Evolutionary conservation across 768 basidiomycete species (phyloP), one percentile per base, ranked within the genome.

Genomic region (Leccinum aurantiacum): DNA sequence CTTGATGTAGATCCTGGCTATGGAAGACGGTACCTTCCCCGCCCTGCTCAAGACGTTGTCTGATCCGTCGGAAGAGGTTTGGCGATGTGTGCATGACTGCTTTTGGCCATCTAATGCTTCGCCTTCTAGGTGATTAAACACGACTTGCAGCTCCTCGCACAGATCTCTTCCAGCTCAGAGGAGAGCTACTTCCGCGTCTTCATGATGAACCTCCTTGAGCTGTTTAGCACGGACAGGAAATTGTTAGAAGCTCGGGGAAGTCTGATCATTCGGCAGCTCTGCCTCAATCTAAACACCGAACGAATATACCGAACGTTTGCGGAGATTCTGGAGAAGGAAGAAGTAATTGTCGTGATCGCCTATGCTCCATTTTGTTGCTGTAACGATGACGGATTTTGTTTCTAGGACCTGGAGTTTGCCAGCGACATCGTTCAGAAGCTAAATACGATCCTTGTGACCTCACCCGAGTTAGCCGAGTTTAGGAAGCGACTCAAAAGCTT

Each of bases 341-440:
- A 98, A 78, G 95, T 94, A 63, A 54, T 82, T 82, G 70, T 1
- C 51, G 3, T 49, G 8, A 15, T 11, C 19, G 50, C 22, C 56
- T 4, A 27, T 6, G 17, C 29, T 50, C 19, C 38, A 19, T 22
- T 19, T n/a, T 38, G 11, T 46, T 19, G 19, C 7, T 24, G 10
- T 49, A 15, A 57, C 27, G 4, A 53, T 61, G 55, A 50, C 31
- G 14, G 10, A 15, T 5, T 0, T 11, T 3, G 5, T 15, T n/a
- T 41, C 29, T 60, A 96, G 93, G 97, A 99, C 72, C 83, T 98
- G 46, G 97, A 98, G 72, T 98, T 98, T 73, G 95, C 96, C 2
- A 93, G 95, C 67, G 90, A 92, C 62, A 98, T 99, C 73, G 94
- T 99, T 15, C 94, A 97, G 77, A 98, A 98, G 75, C 78, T 99